Evolutionary conservation across 345 rosid species (phyloP), one percentile per base, ranked within the genome.

Genomic region (Citrus sp.): DNA sequence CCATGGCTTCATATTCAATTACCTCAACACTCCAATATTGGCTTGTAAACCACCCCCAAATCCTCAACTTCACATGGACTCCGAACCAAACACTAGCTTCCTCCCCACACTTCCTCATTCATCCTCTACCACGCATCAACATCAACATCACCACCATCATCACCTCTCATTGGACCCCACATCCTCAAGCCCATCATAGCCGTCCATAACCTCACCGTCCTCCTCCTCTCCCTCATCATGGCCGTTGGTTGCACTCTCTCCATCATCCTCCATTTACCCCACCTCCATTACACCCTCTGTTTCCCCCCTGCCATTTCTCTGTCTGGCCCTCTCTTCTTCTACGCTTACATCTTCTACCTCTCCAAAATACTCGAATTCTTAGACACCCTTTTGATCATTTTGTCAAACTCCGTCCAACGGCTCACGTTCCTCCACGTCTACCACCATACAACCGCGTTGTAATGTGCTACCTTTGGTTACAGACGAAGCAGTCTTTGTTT

Each of bases 241-340:
- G 92, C 98, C 79, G 9, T 83, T 8, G 98, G 98, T 12, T 83
- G 90, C 89, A 77, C 83, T 27, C 89, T 95, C 77, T 86, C 95
- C 55, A 75, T 87, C 66, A 13, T 81, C 73, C 69, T 78, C 74
- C 83, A 79, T 3, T 3, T 62, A 0, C 69, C 82, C 6, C 55
- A 13, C 24, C 58, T 27, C 27, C 27, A 1, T 27, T 27, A 27
- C 27, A 27, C 27, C 27, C 27, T 27, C 27, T 27, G 1, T 27
- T 27, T 27, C 28, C 28, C 28, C 28, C 28, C 28, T 1, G 0
- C 28, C 28, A 27, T 27, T 27, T 27, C 28, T 27, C 28, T 0
- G 28, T 27, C 28, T 27, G 28, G 28, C 28, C 28, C 28, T 1
- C 28, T 27, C 28, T 27, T 27, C 28, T 27, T 27, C 28, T 27